Conservation (phyloP, 805 yeast genomes). For the Blastobotrys attinorum region DNA sequence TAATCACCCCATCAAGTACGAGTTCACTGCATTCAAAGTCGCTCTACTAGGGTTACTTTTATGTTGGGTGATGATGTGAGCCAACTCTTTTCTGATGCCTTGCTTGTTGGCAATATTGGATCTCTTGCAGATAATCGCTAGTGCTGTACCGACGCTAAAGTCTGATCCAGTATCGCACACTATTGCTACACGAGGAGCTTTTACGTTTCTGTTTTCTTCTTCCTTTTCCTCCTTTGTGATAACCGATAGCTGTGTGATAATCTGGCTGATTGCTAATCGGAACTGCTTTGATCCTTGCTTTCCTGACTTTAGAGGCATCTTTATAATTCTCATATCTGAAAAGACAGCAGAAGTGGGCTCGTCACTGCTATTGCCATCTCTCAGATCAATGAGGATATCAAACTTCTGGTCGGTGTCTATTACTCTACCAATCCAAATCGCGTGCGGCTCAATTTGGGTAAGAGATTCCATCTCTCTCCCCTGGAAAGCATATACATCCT, state of each 20-base stretch:
- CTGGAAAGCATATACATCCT: too few species aligned
- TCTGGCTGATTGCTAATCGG: constrained; percentile 31
- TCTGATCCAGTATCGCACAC: constrained; percentile 63
- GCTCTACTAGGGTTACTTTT: constrained; percentile 70
- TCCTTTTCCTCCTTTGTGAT: too few species aligned
- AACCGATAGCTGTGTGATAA: constrained; percentile 19
- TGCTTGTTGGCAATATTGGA: constrained; percentile 32
- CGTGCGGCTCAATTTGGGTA: constrained; percentile 2
- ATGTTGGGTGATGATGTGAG: constrained; percentile 38
- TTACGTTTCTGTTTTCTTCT: too few species aligned
- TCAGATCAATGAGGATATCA: constrained; percentile 17
- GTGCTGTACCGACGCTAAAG: constrained; percentile 51
- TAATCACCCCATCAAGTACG: constrained; percentile 40
- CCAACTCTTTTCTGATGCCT: constrained; percentile 47
- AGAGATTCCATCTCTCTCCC: too few species aligned
- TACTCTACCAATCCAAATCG: constrained; percentile 6
- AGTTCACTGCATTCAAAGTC: constrained; percentile 64
- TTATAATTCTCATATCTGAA: constrained; percentile 1
- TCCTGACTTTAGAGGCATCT: constrained; percentile 22
- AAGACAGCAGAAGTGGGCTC: too few species aligned
- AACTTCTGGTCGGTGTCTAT: background rate
- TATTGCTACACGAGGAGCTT: constrained; percentile 30
- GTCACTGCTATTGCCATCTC: background rate
- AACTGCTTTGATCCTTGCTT: constrained; percentile 65
- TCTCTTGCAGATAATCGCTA: constrained; percentile 49